A percentile compares a stretch with the other conserved stretches of the same genome.
Evolutionary conservation across 2,329 filamentous ascomycete genomes (phyloP).

Genomic region (Septoria linicola): DNA sequence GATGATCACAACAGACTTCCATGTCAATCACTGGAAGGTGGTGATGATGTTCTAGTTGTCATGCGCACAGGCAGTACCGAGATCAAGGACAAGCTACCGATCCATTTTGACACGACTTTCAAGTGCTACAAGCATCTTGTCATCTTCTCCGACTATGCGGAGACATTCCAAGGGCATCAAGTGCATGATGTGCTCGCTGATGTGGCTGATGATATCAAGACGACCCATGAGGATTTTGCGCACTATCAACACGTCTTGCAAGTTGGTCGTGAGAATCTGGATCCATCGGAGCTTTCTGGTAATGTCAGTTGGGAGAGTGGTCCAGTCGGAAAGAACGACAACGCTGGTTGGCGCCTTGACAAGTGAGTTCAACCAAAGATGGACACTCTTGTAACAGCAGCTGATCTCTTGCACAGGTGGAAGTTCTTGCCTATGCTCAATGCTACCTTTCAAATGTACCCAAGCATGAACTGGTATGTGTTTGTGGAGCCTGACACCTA

Average conservation of each 20-base stretch:
- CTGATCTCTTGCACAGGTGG: slow-evolving; percentile 36
- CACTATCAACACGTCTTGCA: slow-evolving; percentile 40
- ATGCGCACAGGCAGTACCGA: slow-evolving; percentile 61
- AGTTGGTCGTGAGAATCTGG: slow-evolving; percentile 35
- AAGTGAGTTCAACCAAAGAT: slow-evolving; percentile 34
- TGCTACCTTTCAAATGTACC: slow-evolving; percentile 37
- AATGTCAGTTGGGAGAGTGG: slow-evolving; percentile 26
- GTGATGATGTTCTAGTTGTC: slow-evolving; percentile 55
- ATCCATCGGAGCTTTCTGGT: slow-evolving; percentile 31
- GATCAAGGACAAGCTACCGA: slow-evolving; percentile 54
- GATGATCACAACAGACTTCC: slow-evolving; percentile 13
- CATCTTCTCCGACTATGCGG: slow-evolving; percentile 60
- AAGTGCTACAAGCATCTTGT: slow-evolving; percentile 56
- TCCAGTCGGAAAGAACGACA: slow-evolving; percentile 31
- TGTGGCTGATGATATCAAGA: slow-evolving; percentile 34
- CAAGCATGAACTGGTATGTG: slow-evolving; percentile 57
- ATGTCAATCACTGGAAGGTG: slow-evolving; percentile 32
- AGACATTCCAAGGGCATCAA: slow-evolving; percentile 49
- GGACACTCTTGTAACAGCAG: background rate
- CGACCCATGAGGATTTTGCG: slow-evolving; percentile 37
- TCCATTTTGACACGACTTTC: slow-evolving; percentile 56
- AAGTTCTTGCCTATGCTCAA: slow-evolving; percentile 53
- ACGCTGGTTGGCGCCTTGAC: slow-evolving; percentile 39
- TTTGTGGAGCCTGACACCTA: slow-evolving; percentile 62
- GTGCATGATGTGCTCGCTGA: slow-evolving; percentile 40